A percentile compares a stretch with the other conserved stretches of the same genome.
phyloP scores from a whole-genome alignment of 305 asterid genomes.

The Fraxinus velutina region DNA sequence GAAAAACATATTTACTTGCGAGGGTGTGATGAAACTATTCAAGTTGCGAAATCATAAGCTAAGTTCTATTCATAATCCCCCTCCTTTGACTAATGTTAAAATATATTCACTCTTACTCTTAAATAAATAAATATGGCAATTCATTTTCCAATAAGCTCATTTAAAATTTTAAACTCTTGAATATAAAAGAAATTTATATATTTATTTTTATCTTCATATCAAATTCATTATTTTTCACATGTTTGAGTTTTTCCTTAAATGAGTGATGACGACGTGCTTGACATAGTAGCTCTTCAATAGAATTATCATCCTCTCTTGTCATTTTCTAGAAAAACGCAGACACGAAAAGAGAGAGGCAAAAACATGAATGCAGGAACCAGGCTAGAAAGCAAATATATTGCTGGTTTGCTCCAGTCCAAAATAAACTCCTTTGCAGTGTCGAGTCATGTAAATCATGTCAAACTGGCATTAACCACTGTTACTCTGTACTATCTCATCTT shows the following conservation, averaged over 20 bases:
- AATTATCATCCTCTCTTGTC: neutral
- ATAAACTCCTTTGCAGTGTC: neutral
- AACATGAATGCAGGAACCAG: conserved; percentile 28
- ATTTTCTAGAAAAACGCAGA: neutral
- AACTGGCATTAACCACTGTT: neutral
- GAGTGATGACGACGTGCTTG: neutral
- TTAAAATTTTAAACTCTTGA: neutral
- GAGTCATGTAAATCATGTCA: neutral
- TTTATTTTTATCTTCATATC: neutral
- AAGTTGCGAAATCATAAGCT: too few relatives aligned
- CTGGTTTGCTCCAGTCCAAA: neutral
- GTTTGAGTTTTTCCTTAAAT: neutral
- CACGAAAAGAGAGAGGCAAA: neutral
- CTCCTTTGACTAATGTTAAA: neutral
- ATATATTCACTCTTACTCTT: too few relatives aligned
- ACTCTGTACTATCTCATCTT: too few relatives aligned
- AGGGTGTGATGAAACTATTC: too few relatives aligned
- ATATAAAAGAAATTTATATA: neutral
- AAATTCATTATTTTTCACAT: too few relatives aligned
- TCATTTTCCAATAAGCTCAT: neutral
- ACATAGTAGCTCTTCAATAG: neutral
- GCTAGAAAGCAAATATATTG: conserved; percentile 11
- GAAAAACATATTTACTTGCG: too few relatives aligned
- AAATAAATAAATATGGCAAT: neutral
- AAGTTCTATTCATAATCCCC: neutral